These are phyloP conservation scores for Quillaja saponaria DNA, from an alignment of 306 rosid species.

Conservation along the genomic window DNA sequence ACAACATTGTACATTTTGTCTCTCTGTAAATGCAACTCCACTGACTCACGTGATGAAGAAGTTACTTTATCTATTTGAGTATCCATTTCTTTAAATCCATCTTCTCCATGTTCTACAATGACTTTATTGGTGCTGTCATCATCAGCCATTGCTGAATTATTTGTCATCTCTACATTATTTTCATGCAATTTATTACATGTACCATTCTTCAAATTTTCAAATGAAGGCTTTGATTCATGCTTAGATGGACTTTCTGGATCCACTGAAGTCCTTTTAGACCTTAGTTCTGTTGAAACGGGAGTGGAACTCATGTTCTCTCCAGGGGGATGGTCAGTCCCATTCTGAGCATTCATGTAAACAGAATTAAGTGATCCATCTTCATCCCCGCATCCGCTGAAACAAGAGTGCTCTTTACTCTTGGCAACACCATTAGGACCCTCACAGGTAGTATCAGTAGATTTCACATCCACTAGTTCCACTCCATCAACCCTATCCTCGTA, in stretches of 20 bases:
- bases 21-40: conserved; percentile 41
- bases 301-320: conserved; percentile 46
- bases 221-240: conserved; percentile 44
- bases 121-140: conserved; percentile 36
- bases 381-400: conserved; percentile 41
- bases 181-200: conserved; percentile 34
- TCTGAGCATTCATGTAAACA: conserved; percentile 39
- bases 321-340: conserved; percentile 39
- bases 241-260: conserved; percentile 64
- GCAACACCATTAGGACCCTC: conserved; percentile 39
- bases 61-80: conserved; percentile 38
- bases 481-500: conserved; percentile 37
- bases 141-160: conserved; percentile 35
- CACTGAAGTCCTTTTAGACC: conserved; percentile 54
- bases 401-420: conserved; percentile 37
- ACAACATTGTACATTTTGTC: conserved; percentile 80
- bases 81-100: conserved; percentile 47
- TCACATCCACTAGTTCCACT: conserved; percentile 34
- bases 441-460: conserved; percentile 40
- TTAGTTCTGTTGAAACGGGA: conserved; percentile 58
- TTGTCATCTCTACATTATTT: conserved; percentile 40
- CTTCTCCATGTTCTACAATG: conserved; percentile 45
- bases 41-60: conserved; percentile 42
- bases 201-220: conserved; percentile 46
- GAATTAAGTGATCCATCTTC: conserved; percentile 48